A percentile compares a stretch with the other conserved stretches of the same genome.
Evolutionary conservation across 2,329 filamentous ascomycete genomes (phyloP).

Genomic region (Thielaviopsis ethacetica): DNA sequence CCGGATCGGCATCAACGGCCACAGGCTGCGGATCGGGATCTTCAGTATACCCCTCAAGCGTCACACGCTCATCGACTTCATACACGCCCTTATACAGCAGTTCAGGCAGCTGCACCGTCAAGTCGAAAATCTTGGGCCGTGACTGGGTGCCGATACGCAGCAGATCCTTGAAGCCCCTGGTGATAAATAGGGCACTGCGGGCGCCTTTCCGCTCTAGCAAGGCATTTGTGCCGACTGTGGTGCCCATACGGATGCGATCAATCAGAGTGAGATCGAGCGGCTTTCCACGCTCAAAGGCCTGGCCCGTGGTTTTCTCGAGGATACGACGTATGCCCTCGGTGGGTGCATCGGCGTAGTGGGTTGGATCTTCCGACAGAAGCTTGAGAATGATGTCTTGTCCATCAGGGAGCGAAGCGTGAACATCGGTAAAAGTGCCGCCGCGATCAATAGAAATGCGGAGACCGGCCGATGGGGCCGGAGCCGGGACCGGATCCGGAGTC

Average conservation of each 20-base stretch:
- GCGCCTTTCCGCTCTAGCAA: constrained; percentile 82
- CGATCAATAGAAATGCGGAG: constrained; percentile 64
- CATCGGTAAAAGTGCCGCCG: constrained; percentile 86
- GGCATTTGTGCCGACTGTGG: constrained; percentile 86
- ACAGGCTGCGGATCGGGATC: constrained; percentile 64
- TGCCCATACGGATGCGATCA: constrained; percentile 89
- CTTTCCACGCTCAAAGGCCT: constrained; percentile 64
- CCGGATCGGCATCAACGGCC: constrained; percentile 44
- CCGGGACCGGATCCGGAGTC: too few relatives aligned
- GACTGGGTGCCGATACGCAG: constrained; percentile 82
- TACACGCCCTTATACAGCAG: constrained; percentile 72
- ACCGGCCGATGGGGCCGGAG: constrained; percentile 20
- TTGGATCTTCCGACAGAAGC: constrained; percentile 75
- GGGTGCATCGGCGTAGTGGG: constrained; percentile 81
- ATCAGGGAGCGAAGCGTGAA: constrained; percentile 65
- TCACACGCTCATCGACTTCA: constrained; percentile 85
- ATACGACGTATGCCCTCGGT: constrained; percentile 81
- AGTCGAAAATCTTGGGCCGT: constrained; percentile 76
- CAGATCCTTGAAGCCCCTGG: constrained; percentile 75
- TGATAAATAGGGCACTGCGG: constrained; percentile 73
- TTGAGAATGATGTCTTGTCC: constrained; percentile 66
- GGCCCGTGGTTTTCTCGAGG: constrained; percentile 57
- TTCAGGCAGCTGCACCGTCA: constrained; percentile 74
- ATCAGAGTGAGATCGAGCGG: constrained; percentile 68
- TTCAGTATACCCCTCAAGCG: constrained; percentile 81